phyloP scores from a whole-genome alignment of 2,329 filamentous ascomycete genomes.

The Monilinia fructigena region DNA sequence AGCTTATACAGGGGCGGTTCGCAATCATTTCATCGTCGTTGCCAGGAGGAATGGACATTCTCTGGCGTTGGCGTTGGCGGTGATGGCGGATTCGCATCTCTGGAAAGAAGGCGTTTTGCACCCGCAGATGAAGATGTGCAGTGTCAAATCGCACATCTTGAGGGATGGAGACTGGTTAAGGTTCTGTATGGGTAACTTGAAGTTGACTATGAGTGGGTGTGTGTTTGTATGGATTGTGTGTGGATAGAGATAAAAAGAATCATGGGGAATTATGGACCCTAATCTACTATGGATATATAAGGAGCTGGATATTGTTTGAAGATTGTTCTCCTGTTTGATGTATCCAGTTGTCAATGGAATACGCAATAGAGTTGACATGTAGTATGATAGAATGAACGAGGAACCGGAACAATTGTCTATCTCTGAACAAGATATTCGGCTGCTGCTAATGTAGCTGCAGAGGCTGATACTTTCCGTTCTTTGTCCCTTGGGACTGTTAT shows the following conservation, averaged over 20 bases:
- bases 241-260: not conserved
- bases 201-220: not conserved
- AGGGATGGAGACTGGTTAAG: not conserved
- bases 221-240: too few relatives aligned
- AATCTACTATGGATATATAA: not conserved
- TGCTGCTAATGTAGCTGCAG: not conserved
- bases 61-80: too few relatives aligned
- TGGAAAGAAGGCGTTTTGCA: not conserved
- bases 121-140: not conserved
- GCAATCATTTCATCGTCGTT: too few relatives aligned
- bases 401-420: not conserved
- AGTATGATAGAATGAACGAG: not conserved
- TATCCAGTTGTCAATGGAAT: not conserved
- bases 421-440: not conserved
- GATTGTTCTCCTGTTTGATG: not conserved
- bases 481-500: too few relatives aligned
- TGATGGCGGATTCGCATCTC: too few relatives aligned
- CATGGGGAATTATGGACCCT: not conserved
- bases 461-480: too few relatives aligned
- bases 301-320: not conserved
- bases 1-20: too few relatives aligned
- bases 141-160: not conserved
- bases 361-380: not conserved
- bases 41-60: too few relatives aligned
- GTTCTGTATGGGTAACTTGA: not conserved